Evolutionary conservation across 2,329 filamentous ascomycete genomes (phyloP).

Genomic region (Mycosphaerelloides madeirae): DNA sequence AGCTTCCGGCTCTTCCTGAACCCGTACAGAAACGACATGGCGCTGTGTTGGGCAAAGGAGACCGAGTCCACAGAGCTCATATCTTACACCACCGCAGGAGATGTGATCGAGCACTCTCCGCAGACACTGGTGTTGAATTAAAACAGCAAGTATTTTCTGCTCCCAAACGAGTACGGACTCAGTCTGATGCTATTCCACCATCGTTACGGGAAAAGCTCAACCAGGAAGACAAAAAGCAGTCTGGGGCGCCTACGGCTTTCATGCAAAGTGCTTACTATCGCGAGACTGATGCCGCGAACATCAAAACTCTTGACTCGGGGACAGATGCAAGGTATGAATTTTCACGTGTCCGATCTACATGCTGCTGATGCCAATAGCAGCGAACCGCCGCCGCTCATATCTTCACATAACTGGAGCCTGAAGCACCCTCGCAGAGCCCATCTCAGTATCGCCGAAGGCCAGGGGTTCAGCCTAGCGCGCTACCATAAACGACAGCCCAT

Average conservation of each 20-base stretch:
- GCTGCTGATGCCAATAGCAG: neutral
- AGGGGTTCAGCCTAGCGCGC: constrained; percentile 39
- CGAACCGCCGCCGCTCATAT: neutral
- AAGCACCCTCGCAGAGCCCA: constrained; percentile 32
- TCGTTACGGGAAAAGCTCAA: neutral
- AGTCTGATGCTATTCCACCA: neutral
- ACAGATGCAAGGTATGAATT: constrained; percentile 4
- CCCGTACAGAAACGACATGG: neutral
- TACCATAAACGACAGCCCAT: constrained; percentile 59
- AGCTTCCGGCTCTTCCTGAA: neutral
- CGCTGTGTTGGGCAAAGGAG: constrained; percentile 4
- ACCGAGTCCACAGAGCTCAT: constrained; percentile 15
- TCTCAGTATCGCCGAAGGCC: constrained; percentile 31
- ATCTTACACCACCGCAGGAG: neutral
- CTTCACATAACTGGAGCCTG: constrained; percentile 17
- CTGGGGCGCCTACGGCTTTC: neutral
- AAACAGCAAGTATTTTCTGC: neutral
- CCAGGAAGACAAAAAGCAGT: neutral
- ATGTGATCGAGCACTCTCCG: neutral
- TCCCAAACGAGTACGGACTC: neutral
- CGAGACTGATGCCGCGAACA: constrained; percentile 1
- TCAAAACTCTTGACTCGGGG: neutral
- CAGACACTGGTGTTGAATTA: neutral
- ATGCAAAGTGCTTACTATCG: constrained; percentile 6
- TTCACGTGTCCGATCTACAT: neutral